Base-by-base conservation (phyloP, 192 early-diverging fungal species). In the Coemansia sp. region DNA sequence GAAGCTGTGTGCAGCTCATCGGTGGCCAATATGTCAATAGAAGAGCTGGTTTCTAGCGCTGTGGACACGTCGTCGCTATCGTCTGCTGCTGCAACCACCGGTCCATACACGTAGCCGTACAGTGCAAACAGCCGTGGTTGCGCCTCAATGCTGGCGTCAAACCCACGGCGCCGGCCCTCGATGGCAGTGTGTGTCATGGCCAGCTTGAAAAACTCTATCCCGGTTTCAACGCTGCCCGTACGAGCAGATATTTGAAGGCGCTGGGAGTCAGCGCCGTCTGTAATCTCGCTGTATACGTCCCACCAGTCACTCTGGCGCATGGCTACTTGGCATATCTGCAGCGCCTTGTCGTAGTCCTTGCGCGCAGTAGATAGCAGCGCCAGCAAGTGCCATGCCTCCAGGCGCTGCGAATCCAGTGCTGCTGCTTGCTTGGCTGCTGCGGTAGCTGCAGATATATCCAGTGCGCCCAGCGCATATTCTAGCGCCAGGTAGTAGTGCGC, bases 321-420 rank as follows among this genome's bases (percentile, higher is more conserved):
- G 2, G 72, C 87, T 11, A 88, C 62, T 17, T 87, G 81, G 61
- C 84, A 88, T 34, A 84, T 74, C 34, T 80, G 81, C 62, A 83
- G 60, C 6, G 89, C 89, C 28, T 82, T 76, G 8, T 57, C 56
- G 38, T 82, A 76, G 55, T 91, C 85, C 39, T 87, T 84, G 58
- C 84, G 82, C 12, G 85, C 81, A 12, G 89, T 86, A 2, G 83
- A 71, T 11, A 87, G 62, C 47, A 89, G 72, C 6, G 69, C 85
- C 23, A 91, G 53, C n/a, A 91, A 66, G 56, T 91, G 85, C 88
- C 88, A 91, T 9, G 88, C 85, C 28, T 84, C 80, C 31, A 87
- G 71, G 39, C 87, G 80, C 6, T 60, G 56, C 0, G 82, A 49
- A 23, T 85, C 75, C 37, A 85, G 50, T 26, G 58, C 62, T 17